phyloP scores from a whole-genome alignment of 2,329 filamentous ascomycete species.

The Trichoderma oligosporum region DNA sequence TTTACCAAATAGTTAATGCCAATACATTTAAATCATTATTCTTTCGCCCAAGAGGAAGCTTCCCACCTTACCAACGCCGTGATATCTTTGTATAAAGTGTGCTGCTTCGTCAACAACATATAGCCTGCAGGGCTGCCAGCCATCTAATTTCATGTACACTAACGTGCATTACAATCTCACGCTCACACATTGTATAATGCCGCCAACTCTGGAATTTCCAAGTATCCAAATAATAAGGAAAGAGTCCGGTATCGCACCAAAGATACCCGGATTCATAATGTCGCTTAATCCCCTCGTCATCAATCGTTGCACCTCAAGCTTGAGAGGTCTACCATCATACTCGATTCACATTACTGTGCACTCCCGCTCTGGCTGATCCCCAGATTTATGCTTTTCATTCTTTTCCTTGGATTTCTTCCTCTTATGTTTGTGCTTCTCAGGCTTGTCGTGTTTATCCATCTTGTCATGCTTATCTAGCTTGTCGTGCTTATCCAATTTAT shows the following conservation, averaged over 20 bases:
- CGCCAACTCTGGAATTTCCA: background rate
- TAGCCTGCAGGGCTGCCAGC: background rate
- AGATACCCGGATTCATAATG: background rate
- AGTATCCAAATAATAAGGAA: constrained; percentile 5
- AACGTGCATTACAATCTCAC: background rate
- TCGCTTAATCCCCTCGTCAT: background rate
- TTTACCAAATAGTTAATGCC: background rate
- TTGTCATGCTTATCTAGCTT: constrained; percentile 24
- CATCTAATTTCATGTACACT: background rate
- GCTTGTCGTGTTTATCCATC: constrained; percentile 24
- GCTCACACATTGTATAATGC: background rate
- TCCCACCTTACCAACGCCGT: constrained; percentile 18
- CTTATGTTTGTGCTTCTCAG: constrained; percentile 34
- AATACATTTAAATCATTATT: background rate
- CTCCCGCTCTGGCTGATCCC: constrained; percentile 44
- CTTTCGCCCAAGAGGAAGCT: background rate
- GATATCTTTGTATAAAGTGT: constrained; percentile 19
- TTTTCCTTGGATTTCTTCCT: constrained; percentile 40
- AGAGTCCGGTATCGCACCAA: background rate
- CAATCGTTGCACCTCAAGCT: background rate
- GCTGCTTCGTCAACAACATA: no score
- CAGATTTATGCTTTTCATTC: constrained; percentile 35
- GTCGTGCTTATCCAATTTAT: constrained; percentile 22
- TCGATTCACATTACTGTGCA: constrained; percentile 48
- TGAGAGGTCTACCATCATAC: no score